Evolutionary conservation across 768 basidiomycete species (phyloP).

Genomic region (Leccinum disarticulatum): DNA sequence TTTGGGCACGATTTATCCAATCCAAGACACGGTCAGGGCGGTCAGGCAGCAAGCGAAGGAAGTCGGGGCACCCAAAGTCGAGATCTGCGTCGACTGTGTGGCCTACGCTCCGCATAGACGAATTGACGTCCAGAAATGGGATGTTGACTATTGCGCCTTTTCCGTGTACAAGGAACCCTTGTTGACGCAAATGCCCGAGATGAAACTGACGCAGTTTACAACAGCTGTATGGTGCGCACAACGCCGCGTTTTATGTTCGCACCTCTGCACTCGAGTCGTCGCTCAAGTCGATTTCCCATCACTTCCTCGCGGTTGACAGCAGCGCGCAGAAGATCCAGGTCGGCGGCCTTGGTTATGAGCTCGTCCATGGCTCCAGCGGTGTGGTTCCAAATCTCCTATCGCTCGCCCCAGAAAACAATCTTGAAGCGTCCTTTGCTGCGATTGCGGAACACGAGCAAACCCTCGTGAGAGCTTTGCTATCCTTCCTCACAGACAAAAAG

Average conservation of each 20-base stretch:
- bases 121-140: conserved; percentile 76
- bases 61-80: conserved; percentile 57
- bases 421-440: conserved; percentile 53
- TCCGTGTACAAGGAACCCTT: conserved; percentile 69
- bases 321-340: conserved; percentile 65
- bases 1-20: conserved; percentile 62
- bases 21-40: conserved; percentile 54
- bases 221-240: conserved; percentile 76
- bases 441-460: conserved; percentile 63
- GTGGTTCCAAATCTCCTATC: conserved; percentile 64
- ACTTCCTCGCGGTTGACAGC: conserved; percentile 55
- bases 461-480: conserved; percentile 53
- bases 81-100: conserved; percentile 74
- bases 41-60: conserved; percentile 50
- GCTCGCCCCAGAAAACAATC: conserved; percentile 47
- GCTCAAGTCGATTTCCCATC: conserved; percentile 61
- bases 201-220: not conserved
- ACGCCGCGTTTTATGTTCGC: conserved; percentile 64
- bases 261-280: conserved; percentile 46
- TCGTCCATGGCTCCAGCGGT: conserved; percentile 58
- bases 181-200: not conserved
- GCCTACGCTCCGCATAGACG: conserved; percentile 74
- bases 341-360: conserved; percentile 75
- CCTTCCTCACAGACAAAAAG: conserved; percentile 49
- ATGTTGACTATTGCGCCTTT: conserved; percentile 70